Conservation (phyloP, 164 flowering plant species). For the Aristolochia fimbriata region DNA sequence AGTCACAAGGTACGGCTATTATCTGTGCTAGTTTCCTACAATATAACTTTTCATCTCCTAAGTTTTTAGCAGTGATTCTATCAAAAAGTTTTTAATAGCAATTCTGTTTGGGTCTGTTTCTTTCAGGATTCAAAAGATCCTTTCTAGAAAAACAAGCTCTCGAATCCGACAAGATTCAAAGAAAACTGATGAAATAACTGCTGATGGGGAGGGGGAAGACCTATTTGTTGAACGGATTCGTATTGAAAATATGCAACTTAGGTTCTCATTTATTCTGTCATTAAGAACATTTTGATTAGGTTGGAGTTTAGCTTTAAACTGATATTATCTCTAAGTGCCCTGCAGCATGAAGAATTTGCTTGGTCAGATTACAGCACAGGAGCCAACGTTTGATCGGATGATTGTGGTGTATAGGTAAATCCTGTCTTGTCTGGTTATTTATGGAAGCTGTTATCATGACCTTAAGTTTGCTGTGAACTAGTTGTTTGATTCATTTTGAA, state of each 20-base stretch:
- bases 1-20: slow-evolving; percentile 45
- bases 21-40: neutral
- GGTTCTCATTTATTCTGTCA: slow-evolving; percentile 24
- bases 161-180: slow-evolving; percentile 36
- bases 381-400: slow-evolving; percentile 93
- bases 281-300: too few species aligned
- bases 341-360: slow-evolving; percentile 48
- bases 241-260: slow-evolving; percentile 73
- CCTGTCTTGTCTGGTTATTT: too few species aligned
- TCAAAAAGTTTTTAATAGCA: neutral
- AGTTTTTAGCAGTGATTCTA: neutral
- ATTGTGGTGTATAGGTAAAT: slow-evolving; percentile 87
- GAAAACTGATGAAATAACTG: slow-evolving; percentile 59
- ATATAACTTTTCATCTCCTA: neutral
- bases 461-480: too few species aligned
- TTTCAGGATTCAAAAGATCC: slow-evolving; percentile 45
- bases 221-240: slow-evolving; percentile 71
- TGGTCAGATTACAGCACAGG: slow-evolving; percentile 75
- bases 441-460: too few species aligned
- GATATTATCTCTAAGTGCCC: slow-evolving; percentile 8
- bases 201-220: slow-evolving; percentile 36
- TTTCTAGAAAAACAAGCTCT: slow-evolving; percentile 31
- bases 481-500: too few species aligned
- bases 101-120: slow-evolving; percentile 13
- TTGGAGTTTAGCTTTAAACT: neutral